These are phyloP conservation scores for Linanthus parryae DNA, from an alignment of 148 eudicot genomes.

Conservation along the genomic window DNA sequence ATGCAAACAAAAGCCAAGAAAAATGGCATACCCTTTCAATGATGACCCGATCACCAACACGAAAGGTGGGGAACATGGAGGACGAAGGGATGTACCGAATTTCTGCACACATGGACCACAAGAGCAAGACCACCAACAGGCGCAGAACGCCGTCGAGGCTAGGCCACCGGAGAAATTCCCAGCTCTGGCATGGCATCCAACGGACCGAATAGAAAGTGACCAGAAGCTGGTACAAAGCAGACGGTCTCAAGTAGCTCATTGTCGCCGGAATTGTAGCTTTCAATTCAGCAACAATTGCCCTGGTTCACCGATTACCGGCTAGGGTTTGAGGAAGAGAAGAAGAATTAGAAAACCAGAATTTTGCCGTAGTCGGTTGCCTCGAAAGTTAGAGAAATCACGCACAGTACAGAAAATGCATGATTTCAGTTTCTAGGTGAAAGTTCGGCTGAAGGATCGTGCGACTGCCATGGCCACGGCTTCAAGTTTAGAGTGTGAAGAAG, in stretches of 20 bases:
- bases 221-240: conserved; percentile 10
- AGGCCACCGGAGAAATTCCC: conserved; percentile 8
- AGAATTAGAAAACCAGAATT: too few relatives aligned
- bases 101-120: conserved; percentile 7
- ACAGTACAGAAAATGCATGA: too few relatives aligned
- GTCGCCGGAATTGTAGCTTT: too few relatives aligned
- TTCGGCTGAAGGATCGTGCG: too few relatives aligned
- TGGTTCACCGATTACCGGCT: too few relatives aligned
- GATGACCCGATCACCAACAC: conserved; percentile 12
- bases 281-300: too few relatives aligned
- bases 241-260: conserved; percentile 19
- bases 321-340: too few relatives aligned
- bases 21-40: conserved; percentile 7
- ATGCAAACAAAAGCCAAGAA: neutral
- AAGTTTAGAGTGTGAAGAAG: too few relatives aligned
- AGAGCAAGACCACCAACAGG: conserved; percentile 6
- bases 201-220: conserved; percentile 1
- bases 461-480: too few relatives aligned
- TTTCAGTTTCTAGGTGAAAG: too few relatives aligned
- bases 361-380: too few relatives aligned
- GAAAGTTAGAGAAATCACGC: too few relatives aligned
- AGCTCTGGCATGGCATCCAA: conserved; percentile 16
- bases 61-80: conserved; percentile 11
- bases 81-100: conserved; percentile 13
- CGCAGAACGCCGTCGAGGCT: neutral